A percentile compares a stretch with the other conserved stretches of the same genome.
These are phyloP conservation scores for Viridothelium virens DNA, from an alignment of 495 filamentous ascomycete species.

Conservation along the genomic window DNA sequence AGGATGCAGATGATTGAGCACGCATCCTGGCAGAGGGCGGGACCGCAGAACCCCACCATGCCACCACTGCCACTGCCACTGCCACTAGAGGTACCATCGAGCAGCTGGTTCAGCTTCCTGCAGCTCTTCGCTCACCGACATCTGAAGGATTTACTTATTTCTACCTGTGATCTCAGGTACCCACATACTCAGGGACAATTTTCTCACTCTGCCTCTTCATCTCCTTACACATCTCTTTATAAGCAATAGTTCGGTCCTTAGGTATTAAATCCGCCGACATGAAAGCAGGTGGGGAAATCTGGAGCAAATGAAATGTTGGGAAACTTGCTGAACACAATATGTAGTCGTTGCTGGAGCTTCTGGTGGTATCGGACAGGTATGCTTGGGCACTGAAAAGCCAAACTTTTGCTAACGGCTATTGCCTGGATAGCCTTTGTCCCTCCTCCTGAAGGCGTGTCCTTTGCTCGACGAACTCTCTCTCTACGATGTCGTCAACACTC, in stretches of 20 bases:
- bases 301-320: background rate
- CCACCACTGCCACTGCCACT: background rate
- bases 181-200: background rate
- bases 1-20: no score
- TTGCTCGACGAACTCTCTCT: slow-evolving; percentile 84
- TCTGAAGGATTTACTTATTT: background rate
- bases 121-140: background rate
- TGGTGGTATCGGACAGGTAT: slow-evolving; percentile 96
- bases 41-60: background rate
- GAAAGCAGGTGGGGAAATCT: slow-evolving; percentile 9
- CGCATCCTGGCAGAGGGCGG: no score
- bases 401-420: no score
- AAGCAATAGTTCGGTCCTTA: background rate
- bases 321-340: slow-evolving; percentile 9
- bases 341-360: slow-evolving; percentile 90
- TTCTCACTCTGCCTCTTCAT: background rate
- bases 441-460: slow-evolving; percentile 81
- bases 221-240: background rate
- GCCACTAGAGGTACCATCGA: background rate
- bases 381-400: background rate
- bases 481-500: slow-evolving; percentile 99
- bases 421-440: slow-evolving; percentile 70
- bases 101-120: background rate
- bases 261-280: background rate
- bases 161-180: background rate